Evolutionary conservation across 768 basidiomycete genomes (phyloP).

Genomic region (Daedaleopsis sinensis): DNA sequence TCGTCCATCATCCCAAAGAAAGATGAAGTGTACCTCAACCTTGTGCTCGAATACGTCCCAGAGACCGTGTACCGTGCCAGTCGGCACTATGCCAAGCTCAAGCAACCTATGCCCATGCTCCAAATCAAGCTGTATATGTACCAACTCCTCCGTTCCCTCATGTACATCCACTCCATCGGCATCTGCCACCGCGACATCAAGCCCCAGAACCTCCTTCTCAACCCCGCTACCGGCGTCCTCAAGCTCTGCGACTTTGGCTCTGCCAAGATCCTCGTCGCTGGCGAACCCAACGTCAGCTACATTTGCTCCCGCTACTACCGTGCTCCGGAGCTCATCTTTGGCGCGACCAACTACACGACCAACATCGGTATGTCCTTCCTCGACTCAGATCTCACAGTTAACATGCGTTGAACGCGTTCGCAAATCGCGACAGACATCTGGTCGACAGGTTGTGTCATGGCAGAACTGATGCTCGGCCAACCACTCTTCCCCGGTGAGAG

Average conservation of each 20-base stretch:
- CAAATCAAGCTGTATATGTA: slow-evolving; percentile 99
- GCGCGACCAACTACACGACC: slow-evolving; percentile 99
- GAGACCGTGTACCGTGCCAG: slow-evolving; percentile 99
- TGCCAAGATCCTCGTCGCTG: slow-evolving; percentile 96
- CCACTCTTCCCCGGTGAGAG: slow-evolving; percentile 99
- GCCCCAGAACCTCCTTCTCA: slow-evolving; percentile 97
- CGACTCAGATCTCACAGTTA: background rate
- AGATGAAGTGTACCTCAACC: slow-evolving; percentile 99
- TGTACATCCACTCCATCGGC: slow-evolving; percentile 99
- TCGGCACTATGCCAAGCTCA: slow-evolving; percentile 98
- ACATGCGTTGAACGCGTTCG: background rate
- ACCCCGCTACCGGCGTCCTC: slow-evolving; percentile 94
- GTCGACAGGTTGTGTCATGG: slow-evolving; percentile 99
- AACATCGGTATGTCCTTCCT: slow-evolving; percentile 79
- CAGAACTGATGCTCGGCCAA: slow-evolving; percentile 98
- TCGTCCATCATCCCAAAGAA: slow-evolving; percentile 57
- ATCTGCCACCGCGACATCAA: slow-evolving; percentile 99
- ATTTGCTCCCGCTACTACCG: slow-evolving; percentile 99
- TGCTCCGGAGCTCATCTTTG: slow-evolving; percentile 98
- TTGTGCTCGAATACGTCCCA: slow-evolving; percentile 98
- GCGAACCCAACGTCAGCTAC: slow-evolving; percentile 99
- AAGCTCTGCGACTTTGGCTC: slow-evolving; percentile 99
- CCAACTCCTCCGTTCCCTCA: slow-evolving; percentile 95
- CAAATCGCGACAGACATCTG: slow-evolving; percentile 75
- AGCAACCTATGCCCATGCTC: slow-evolving; percentile 99